phyloP scores from a whole-genome alignment of 2,329 filamentous ascomycete species.

The Fragosphaeria purpurea region DNA sequence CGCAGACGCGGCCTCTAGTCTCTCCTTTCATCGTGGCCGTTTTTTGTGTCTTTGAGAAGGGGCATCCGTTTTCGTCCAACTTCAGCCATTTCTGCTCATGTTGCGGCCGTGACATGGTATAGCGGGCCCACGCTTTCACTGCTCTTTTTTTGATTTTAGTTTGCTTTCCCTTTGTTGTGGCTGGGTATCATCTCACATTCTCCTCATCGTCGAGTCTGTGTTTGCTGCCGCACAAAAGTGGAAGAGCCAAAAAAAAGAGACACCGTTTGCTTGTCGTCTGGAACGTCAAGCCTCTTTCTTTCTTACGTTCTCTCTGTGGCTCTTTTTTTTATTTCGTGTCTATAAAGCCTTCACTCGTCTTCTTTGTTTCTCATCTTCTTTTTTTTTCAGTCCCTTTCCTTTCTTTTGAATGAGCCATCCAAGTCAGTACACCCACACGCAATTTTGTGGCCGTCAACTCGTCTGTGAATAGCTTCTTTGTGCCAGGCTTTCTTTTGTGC shows the following conservation, averaged over 20 bases:
- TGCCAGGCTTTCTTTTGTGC: too few species aligned
- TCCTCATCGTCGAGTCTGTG: too few species aligned
- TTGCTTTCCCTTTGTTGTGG: background rate
- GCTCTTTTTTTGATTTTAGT: background rate
- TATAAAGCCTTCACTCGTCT: background rate
- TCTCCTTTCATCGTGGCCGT: too few species aligned
- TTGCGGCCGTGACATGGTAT: background rate
- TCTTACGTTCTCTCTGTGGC: background rate
- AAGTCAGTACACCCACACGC: too few species aligned
- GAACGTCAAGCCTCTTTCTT: constrained; percentile 9
- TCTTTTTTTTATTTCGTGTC: background rate
- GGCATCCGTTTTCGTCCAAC: constrained; percentile 1
- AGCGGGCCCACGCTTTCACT: background rate
- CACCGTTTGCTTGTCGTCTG: constrained; percentile 2
- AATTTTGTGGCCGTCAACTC: too few species aligned
- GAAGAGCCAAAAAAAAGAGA: constrained; percentile 1
- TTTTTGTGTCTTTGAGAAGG: background rate
- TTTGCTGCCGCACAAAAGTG: too few species aligned
- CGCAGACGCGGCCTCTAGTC: too few species aligned
- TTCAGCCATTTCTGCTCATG: constrained; percentile 6
- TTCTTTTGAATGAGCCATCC: too few species aligned
- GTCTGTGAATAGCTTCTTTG: too few species aligned
- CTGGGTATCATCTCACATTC: background rate
- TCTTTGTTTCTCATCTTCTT: background rate
- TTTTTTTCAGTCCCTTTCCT: background rate